Evolutionary conservation across 345 rosid genomes (phyloP).

Genomic region (Brassica nigra): DNA sequence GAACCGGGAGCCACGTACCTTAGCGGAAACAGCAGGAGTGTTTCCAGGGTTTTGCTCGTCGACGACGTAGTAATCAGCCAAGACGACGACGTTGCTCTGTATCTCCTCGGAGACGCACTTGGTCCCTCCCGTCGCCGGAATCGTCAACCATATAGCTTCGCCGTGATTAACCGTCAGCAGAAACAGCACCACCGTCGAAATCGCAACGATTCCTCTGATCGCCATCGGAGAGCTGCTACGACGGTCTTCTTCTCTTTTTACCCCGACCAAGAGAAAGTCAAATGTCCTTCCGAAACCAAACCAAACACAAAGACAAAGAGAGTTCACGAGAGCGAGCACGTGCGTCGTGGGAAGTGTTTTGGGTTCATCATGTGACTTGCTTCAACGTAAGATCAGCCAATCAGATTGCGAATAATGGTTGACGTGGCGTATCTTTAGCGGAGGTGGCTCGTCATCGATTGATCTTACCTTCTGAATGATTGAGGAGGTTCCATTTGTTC

Average conservation of each 20-base stretch:
- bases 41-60: conserved; percentile 59
- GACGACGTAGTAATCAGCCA: conserved; percentile 64
- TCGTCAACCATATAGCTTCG: conserved; percentile 77
- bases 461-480: not conserved
- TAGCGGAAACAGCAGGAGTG: conserved; percentile 48
- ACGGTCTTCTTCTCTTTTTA: conserved; percentile 10
- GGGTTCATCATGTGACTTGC: not conserved
- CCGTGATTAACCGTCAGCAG: conserved; percentile 27
- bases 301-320: not conserved
- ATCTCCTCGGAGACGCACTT: conserved; percentile 97
- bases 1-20: conserved; percentile 45
- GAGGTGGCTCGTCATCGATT: conserved; percentile 28
- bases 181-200: conserved; percentile 23
- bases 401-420: not conserved
- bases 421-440: conserved; percentile 24
- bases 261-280: conserved; percentile 11
- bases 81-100: conserved; percentile 73
- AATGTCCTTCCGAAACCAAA: conserved; percentile 14
- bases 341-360: not conserved
- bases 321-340: conserved; percentile 24
- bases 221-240: conserved; percentile 36
- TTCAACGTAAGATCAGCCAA: conserved; percentile 33
- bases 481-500: not conserved
- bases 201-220: conserved; percentile 8
- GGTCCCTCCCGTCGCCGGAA: conserved; percentile 73